A percentile compares a stretch with the other conserved stretches of the same genome.
Evolutionary conservation across 2,329 filamentous ascomycete species (phyloP).

Genomic region (Colletotrichum gigasporum): DNA sequence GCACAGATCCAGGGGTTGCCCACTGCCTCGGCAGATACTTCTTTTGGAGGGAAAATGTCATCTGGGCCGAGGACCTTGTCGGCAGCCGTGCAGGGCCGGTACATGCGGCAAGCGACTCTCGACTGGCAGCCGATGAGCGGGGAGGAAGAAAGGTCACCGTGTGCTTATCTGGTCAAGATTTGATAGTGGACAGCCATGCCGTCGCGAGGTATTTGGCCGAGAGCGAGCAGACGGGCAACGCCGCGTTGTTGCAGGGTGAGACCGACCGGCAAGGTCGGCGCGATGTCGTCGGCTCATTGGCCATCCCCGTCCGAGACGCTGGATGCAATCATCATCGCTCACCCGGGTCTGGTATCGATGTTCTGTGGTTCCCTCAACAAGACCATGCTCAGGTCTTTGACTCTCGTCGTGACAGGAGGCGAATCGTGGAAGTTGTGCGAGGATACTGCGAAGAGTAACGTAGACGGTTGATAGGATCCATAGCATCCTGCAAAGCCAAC

Average conservation of each 20-base stretch:
- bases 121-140: conserved; percentile 25
- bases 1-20: conserved; percentile 72
- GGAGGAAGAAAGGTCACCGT: conserved; percentile 59
- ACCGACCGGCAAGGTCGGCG: neutral
- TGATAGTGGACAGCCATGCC: conserved; percentile 70
- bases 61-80: conserved; percentile 74
- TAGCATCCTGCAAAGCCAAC: neutral
- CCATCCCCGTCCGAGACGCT: neutral
- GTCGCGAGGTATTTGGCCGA: conserved; percentile 65
- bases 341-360: conserved; percentile 55
- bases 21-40: conserved; percentile 72
- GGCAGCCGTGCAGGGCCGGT: neutral
- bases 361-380: conserved; percentile 67
- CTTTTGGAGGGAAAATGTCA: conserved; percentile 76
- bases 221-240: conserved; percentile 27
- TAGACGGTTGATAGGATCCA: neutral
- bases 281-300: conserved; percentile 23
- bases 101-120: conserved; percentile 1
- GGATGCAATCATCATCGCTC: conserved; percentile 4
- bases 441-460: conserved; percentile 1
- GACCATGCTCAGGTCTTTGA: conserved; percentile 74
- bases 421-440: conserved; percentile 36
- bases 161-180: conserved; percentile 66
- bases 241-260: conserved; percentile 31
- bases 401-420: conserved; percentile 37